These are phyloP conservation scores for Aphanomyces euteiches DNA, from an alignment of 352 stramenopile species.

Conservation along the genomic window DNA sequence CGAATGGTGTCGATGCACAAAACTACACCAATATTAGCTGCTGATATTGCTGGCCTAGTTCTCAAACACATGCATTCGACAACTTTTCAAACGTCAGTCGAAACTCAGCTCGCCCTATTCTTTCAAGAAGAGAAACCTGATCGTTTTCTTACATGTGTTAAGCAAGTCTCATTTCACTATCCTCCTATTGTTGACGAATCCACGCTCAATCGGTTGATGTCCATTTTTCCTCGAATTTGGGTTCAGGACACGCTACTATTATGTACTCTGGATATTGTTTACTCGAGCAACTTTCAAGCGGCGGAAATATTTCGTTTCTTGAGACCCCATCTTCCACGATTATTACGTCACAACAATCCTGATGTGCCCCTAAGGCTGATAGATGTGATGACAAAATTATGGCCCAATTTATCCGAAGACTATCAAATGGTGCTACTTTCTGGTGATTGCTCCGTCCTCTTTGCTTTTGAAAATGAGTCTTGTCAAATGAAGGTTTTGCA, in stretches of 20 bases:
- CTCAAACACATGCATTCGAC: conserved; percentile 30
- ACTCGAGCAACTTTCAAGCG: not conserved
- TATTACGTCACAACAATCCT: conserved; percentile 6
- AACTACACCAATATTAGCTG: conserved; percentile 54
- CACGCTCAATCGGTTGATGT: conserved; percentile 71
- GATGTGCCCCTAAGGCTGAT: not conserved
- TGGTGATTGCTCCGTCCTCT: not conserved
- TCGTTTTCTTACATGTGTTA: conserved; percentile 12
- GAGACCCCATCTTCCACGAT: not conserved
- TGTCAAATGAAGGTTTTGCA: conserved; percentile 11
- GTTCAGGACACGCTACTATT: conserved; percentile 2
- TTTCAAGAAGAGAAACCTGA: conserved; percentile 27
- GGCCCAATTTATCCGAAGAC: conserved; percentile 6
- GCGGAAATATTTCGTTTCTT: conserved; percentile 11
- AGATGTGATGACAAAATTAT: conserved; percentile 2
- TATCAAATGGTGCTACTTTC: not conserved
- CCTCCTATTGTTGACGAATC: conserved; percentile 50
- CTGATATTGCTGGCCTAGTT: conserved; percentile 59
- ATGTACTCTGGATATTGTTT: conserved; percentile 10
- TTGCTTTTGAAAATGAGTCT: conserved; percentile 2
- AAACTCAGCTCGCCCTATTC: not conserved
- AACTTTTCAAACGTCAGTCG: not conserved
- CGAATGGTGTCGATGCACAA: conserved; percentile 34
- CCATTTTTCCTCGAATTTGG: conserved; percentile 44
- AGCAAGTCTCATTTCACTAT: conserved; percentile 49